Evolutionary conservation across 805 yeast species (phyloP).

Genomic region (Cyberlindnera mrakii): DNA sequence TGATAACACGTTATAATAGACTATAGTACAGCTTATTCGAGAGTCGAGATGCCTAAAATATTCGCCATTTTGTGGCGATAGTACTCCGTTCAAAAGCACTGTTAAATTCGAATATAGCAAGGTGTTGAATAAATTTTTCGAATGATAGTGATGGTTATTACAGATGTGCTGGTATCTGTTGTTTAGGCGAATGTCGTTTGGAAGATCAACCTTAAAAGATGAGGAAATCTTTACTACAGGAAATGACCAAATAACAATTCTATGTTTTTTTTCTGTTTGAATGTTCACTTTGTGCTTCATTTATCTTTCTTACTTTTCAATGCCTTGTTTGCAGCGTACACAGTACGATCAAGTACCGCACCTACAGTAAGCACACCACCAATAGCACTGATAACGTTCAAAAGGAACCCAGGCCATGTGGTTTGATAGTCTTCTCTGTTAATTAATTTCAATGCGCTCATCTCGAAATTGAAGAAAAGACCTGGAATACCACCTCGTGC

Average conservation of each 20-base stretch:
- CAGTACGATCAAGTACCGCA: conserved; percentile 78
- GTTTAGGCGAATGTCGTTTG: too few species aligned
- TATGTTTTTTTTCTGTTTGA: too few species aligned
- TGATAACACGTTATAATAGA: too few species aligned
- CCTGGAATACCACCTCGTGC: conserved; percentile 90
- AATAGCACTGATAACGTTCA: conserved; percentile 80
- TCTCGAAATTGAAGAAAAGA: conserved; percentile 79
- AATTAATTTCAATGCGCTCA: conserved; percentile 87
- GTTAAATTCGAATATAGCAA: too few species aligned
- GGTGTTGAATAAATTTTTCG: too few species aligned
- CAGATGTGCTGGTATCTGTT: too few species aligned
- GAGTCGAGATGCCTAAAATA: neutral
- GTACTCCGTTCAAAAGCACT: too few species aligned
- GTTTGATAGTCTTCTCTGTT: conserved; percentile 64
- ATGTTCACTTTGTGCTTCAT: conserved; percentile 3
- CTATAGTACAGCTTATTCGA: too few species aligned
- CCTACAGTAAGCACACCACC: conserved; percentile 95
- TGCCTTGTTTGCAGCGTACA: conserved; percentile 83
- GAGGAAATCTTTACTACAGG: too few species aligned
- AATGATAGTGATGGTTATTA: too few species aligned
- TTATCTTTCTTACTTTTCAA: conserved; percentile 59
- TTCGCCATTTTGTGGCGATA: neutral
- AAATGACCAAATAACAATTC: too few species aligned
- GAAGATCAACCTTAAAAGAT: too few species aligned
- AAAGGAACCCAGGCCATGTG: conserved; percentile 75